phyloP scores from a whole-genome alignment of 2,329 filamentous ascomycete species.

The Phyllosticta citribraziliensis region DNA sequence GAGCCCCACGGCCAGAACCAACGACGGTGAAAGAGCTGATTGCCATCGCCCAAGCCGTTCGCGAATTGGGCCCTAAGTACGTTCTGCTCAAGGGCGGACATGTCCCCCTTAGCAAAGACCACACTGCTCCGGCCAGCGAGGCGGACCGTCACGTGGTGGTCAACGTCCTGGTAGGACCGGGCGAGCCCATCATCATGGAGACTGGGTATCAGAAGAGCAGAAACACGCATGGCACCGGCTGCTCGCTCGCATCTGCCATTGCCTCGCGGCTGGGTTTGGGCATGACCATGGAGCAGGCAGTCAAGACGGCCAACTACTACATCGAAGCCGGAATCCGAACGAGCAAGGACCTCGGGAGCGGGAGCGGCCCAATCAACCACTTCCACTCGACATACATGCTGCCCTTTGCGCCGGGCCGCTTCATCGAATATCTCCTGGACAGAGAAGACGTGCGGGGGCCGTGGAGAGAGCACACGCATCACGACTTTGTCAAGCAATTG shows the following conservation, averaged over 20 bases:
- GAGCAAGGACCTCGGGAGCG: slow-evolving; percentile 53
- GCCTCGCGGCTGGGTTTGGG: slow-evolving; percentile 61
- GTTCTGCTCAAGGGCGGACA: slow-evolving; percentile 90
- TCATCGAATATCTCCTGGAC: slow-evolving; percentile 72
- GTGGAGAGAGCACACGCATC: slow-evolving; percentile 70
- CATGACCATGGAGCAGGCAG: slow-evolving; percentile 46
- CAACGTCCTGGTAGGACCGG: slow-evolving; percentile 63
- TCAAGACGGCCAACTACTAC: slow-evolving; percentile 60
- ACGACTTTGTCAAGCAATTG: slow-evolving; percentile 71
- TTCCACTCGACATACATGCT: slow-evolving; percentile 62
- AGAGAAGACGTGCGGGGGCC: slow-evolving; percentile 61
- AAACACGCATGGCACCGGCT: slow-evolving; percentile 92
- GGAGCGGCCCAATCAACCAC: slow-evolving; percentile 66
- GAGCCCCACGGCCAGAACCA: slow-evolving; percentile 38
- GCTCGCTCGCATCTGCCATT: slow-evolving; percentile 79
- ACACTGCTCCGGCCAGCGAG: slow-evolving; percentile 47
- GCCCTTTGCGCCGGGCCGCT: slow-evolving; percentile 65
- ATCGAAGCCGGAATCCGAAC: slow-evolving; percentile 61
- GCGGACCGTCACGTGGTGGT: slow-evolving; percentile 58
- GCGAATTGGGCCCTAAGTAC: slow-evolving; percentile 61
- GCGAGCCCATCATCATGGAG: slow-evolving; percentile 52
- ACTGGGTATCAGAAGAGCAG: slow-evolving; percentile 61
- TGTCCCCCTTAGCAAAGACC: slow-evolving; percentile 60
- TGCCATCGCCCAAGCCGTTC: slow-evolving; percentile 55
- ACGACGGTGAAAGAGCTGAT: slow-evolving; percentile 57